These are phyloP conservation scores for Erucastrum elatum DNA, from an alignment of 345 rosid species.

Conservation along the genomic window DNA sequence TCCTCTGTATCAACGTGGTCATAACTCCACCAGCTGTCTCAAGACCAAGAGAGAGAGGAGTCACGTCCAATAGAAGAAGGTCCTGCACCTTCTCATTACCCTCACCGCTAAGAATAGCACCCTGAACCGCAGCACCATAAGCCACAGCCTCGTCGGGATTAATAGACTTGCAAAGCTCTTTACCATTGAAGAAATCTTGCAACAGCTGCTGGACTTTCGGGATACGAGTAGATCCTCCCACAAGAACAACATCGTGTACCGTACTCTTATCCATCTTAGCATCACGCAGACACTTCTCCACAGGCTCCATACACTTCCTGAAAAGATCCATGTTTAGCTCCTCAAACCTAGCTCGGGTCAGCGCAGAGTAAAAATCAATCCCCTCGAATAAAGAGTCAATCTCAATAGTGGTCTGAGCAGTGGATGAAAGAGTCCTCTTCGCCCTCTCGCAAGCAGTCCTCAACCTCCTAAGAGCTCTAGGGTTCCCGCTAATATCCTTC, in stretches of 20 bases:
- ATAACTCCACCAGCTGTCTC: background rate
- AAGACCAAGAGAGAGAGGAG: background rate
- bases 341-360: background rate
- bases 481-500: background rate
- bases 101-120: background rate
- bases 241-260: background rate
- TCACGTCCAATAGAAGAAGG: background rate
- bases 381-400: background rate
- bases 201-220: background rate
- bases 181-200: background rate
- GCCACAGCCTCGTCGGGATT: background rate
- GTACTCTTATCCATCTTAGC: background rate
- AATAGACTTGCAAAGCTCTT: background rate
- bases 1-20: background rate
- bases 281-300: background rate
- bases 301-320: background rate
- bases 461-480: background rate
- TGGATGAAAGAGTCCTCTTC: background rate
- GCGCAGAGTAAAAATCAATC: background rate
- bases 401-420: background rate
- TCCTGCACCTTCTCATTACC: background rate
- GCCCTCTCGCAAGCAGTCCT: background rate
- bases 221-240: background rate
- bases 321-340: background rate
- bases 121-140: background rate